Base-by-base conservation (phyloP, 2,329 filamentous ascomycete genomes). In the Albophoma yamanashiensis region DNA sequence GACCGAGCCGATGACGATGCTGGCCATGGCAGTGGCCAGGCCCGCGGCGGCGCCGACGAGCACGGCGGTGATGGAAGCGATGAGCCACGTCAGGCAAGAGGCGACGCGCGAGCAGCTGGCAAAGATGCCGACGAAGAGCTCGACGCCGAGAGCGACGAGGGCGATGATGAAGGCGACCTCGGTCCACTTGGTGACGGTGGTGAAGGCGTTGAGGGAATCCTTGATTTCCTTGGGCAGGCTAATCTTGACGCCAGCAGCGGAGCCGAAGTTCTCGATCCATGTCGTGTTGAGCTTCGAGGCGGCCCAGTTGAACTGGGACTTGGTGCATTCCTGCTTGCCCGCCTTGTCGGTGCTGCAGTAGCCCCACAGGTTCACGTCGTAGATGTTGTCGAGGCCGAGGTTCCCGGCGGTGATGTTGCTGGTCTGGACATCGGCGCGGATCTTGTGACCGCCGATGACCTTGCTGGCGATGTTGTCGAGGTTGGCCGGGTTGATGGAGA, bases 311-410 rank as follows among this genome's bases (percentile, higher is more conserved):
- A 87, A 86, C 72, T 87, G 78, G 59, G 86, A 81, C 66, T 85
- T 79, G 58, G 86, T 87, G 83, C 93, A 97, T 66, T 81, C 78
- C 64, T 80, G 78, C 63, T 81, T 78, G 64, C 66, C 65, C 65
- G 82, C 81, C 65, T 79, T 73, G 57, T 80, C 75, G 58, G 82
- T 85, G 60, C 79, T 78, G 82, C 94, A 97, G 82, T 92, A 96
- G 71, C 89, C 89, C 89, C 91, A 96, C 43, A 97, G 81, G 70
- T 83, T 85, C 70, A 97, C 80, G 62, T 89, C 83, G 82, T 97
- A 97, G 69, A 86, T 80, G 70, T 93, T 85, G 68, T 82, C 83
- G 61, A 96, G 82, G 59, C 82, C 79, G 52, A 90, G 79, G 31
- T 83, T 75, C 1, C 71, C 65, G 9, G 83, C 83, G 4, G 82